phyloP scores from a whole-genome alignment of 2,329 filamentous ascomycete species.

The Cercospora sesami region DNA sequence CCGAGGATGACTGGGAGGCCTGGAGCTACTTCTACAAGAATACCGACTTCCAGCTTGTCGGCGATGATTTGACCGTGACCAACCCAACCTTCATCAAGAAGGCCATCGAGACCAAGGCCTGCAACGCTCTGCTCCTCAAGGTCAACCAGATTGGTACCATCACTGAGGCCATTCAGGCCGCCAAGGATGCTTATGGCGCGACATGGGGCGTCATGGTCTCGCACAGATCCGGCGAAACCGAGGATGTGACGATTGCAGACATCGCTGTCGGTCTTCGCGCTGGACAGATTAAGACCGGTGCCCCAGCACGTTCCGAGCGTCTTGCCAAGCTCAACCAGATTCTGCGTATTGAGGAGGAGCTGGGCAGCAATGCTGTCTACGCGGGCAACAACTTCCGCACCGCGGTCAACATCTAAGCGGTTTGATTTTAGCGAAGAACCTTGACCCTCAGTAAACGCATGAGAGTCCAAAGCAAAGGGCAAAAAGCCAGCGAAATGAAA shows the following conservation, averaged over 20 bases:
- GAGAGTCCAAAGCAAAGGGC: conserved; percentile 4
- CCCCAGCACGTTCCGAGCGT: conserved; percentile 93
- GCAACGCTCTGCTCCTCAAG: conserved; percentile 97
- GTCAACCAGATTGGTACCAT: conserved; percentile 99
- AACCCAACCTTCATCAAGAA: conserved; percentile 99
- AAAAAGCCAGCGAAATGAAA: conserved; percentile 8
- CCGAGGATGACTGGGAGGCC: conserved; percentile 99
- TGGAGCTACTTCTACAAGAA: conserved; percentile 99
- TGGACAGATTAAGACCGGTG: conserved; percentile 99
- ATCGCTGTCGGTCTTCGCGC: conserved; percentile 94
- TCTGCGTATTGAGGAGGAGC: conserved; percentile 98
- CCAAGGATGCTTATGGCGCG: conserved; percentile 95
- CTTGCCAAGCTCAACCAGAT: conserved; percentile 99
- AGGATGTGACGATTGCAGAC: conserved; percentile 98
- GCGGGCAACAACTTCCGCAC: conserved; percentile 91
- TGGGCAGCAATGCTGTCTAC: conserved; percentile 86
- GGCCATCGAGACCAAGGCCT: conserved; percentile 97
- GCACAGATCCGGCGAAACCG: conserved; percentile 97
- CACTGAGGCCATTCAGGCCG: conserved; percentile 97
- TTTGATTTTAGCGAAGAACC: neutral
- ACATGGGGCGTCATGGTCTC: conserved; percentile 99
- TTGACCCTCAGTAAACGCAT: neutral
- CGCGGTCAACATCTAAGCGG: conserved; percentile 78
- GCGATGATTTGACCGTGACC: conserved; percentile 97
- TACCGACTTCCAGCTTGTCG: conserved; percentile 96